Percentiles rank a stretch among this genome's conserved stretches.
These are phyloP conservation scores for Caryocar brasiliense DNA, from an alignment of 441 rosid species.

Conservation along the genomic window DNA sequence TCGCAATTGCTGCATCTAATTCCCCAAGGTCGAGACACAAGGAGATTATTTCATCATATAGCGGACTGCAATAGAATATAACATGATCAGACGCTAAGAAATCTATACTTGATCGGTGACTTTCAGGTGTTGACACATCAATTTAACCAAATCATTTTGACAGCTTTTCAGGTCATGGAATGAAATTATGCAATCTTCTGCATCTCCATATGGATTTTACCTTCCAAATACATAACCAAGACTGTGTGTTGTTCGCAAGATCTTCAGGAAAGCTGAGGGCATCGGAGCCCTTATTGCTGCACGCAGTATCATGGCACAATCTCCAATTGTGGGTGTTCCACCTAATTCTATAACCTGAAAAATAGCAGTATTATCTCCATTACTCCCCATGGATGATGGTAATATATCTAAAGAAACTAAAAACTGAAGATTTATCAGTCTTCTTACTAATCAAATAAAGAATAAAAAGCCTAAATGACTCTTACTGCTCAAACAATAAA, in stretches of 20 bases:
- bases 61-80: constrained; percentile 41
- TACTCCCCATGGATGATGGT: no score
- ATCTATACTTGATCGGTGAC: neutral
- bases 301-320: constrained; percentile 75
- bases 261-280: constrained; percentile 82
- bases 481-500: no score
- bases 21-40: constrained; percentile 78
- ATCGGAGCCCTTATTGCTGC: constrained; percentile 79
- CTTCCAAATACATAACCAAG: constrained; percentile 78
- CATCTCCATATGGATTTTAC: no score
- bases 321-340: constrained; percentile 78
- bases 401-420: no score
- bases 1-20: constrained; percentile 76
- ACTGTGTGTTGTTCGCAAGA: constrained; percentile 68
- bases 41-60: constrained; percentile 72
- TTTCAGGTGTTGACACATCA: no score
- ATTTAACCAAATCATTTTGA: no score
- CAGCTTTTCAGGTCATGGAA: no score
- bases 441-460: no score
- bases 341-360: constrained; percentile 78
- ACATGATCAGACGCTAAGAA: neutral
- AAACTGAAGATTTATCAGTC: no score
- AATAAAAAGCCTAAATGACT: no score
- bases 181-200: no score
- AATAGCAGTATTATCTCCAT: neutral